Evolutionary conservation across 306 rosid genomes (phyloP), one percentile per base, ranked within the genome.

Genomic region (Pueraria montana): DNA sequence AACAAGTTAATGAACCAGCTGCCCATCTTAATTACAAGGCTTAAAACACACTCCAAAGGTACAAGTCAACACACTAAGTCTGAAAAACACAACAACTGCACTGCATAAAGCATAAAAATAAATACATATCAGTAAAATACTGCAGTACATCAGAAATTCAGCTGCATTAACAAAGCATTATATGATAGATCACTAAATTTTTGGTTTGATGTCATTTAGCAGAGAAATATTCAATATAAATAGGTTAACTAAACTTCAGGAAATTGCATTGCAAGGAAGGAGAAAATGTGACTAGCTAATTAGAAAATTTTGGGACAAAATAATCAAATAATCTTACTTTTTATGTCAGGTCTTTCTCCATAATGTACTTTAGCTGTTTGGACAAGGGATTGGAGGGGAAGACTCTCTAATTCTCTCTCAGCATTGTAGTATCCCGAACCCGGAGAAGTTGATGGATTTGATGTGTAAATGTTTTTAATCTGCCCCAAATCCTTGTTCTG

Each of bases 291-390:
- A 46, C 64, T 4, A 50, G 38, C 26, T 66, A 66, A 50, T 67
- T 36, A 5, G 53, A 79, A 34, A 78, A 52, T 21, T 1, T 2
- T 38, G 8, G 11, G 30, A 68, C 36, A 74, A 65, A 59, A 58
- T 43, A 24, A 55, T 34, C 82, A 63, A 36, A 34, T 6, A 30
- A 21, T 64, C 91, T 77, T 85, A 88, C 92, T 80, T 34, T 81
- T 87, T 5, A 91, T 61, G 81, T 91, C 56, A 10, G 94, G 94
- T 65, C 86, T 87, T 81, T 50, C 84, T 0, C 89, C 87, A 80
- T 84, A 80, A 71, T 86, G 88, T 66, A 91, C 72, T 30, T 53
- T 79, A 13, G 91, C 88, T 43, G 85, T 77, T 21, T 86, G 72
- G 9, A 43, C 45, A 4, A 83, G 24, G 40, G 89, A 86, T 67